Evolutionary conservation across 1,284 basidiomycete species (phyloP).

Genomic region (Peniophora sp.): DNA sequence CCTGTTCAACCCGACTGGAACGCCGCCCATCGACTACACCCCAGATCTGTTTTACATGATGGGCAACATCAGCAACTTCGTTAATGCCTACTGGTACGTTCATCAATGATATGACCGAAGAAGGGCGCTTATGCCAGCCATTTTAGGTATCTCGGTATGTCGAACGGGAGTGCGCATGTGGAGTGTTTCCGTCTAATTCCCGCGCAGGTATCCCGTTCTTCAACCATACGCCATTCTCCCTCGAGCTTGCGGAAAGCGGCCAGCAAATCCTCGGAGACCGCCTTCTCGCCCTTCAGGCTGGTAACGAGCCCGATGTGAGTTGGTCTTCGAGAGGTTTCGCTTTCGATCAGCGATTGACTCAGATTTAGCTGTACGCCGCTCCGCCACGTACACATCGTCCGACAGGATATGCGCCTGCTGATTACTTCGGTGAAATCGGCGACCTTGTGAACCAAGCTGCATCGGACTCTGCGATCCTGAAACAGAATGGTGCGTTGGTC

Average conservation of each 20-base stretch:
- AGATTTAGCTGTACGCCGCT: constrained; percentile 13
- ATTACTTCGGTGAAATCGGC: constrained; percentile 47
- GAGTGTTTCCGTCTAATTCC: too few species aligned
- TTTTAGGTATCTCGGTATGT: too few species aligned
- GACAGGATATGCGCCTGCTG: constrained; percentile 26
- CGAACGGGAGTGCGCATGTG: neutral
- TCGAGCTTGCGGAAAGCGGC: constrained; percentile 36
- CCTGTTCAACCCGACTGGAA: constrained; percentile 31
- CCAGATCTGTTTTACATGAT: constrained; percentile 50
- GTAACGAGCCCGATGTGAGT: constrained; percentile 52
- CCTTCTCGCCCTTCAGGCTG: constrained; percentile 37
- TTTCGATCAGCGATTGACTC: constrained; percentile 11
- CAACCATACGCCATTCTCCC: constrained; percentile 31
- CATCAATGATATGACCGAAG: neutral
- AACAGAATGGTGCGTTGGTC: neutral
- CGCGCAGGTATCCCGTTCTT: constrained; percentile 39
- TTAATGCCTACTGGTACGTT: constrained; percentile 50
- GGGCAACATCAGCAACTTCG: constrained; percentile 45
- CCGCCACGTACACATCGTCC: constrained; percentile 15
- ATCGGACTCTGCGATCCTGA: neutral
- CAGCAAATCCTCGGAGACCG: constrained; percentile 34
- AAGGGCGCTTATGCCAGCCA: neutral
- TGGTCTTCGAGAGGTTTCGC: constrained; percentile 7
- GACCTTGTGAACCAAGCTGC: constrained; percentile 25
- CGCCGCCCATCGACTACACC: constrained; percentile 52